Evolutionary conservation across 2,329 filamentous ascomycete genomes (phyloP).

Genomic region (Nemania sp.): DNA sequence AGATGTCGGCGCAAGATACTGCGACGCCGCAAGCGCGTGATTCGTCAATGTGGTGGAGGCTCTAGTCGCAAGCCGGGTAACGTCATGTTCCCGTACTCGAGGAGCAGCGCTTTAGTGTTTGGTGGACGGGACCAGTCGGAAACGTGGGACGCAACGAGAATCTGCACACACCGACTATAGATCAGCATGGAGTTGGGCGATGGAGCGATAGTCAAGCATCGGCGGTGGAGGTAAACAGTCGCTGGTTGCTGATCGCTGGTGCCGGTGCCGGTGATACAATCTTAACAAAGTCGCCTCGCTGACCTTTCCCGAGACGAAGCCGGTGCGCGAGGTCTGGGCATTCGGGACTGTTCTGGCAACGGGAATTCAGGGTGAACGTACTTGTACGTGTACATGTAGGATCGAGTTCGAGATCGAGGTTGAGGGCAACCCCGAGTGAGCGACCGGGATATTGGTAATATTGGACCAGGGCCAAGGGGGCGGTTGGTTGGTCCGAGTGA

Average conservation of each 20-base stretch:
- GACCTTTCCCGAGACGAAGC: background rate
- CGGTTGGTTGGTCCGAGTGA: conserved; percentile 6
- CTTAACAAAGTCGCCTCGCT: conserved; percentile 28
- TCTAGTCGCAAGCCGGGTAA: conserved; percentile 45
- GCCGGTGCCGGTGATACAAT: conserved; percentile 1
- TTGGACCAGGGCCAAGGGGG: conserved; percentile 6
- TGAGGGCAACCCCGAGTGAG: no score
- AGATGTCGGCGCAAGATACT: conserved; percentile 13
- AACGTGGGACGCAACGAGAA: conserved; percentile 31
- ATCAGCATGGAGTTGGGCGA: conserved; percentile 35
- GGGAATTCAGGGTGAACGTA: conserved; percentile 13
- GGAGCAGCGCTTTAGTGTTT: conserved; percentile 25
- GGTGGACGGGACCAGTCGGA: conserved; percentile 29
- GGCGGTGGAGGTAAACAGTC: background rate
- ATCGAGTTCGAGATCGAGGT: no score
- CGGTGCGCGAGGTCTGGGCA: conserved; percentile 16
- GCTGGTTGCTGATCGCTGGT: no score
- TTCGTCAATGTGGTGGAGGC: conserved; percentile 45
- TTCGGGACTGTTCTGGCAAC: background rate
- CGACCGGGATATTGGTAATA: no score
- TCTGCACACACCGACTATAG: conserved; percentile 33
- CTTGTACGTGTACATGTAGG: conserved; percentile 21
- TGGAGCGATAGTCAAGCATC: conserved; percentile 28
- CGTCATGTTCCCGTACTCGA: conserved; percentile 44
- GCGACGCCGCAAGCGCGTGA: conserved; percentile 24